Percentiles rank a stretch among this genome's conserved stretches.
Evolutionary conservation across 129 eudicot species (phyloP).

Genomic region (Oenanthe sinensis): DNA sequence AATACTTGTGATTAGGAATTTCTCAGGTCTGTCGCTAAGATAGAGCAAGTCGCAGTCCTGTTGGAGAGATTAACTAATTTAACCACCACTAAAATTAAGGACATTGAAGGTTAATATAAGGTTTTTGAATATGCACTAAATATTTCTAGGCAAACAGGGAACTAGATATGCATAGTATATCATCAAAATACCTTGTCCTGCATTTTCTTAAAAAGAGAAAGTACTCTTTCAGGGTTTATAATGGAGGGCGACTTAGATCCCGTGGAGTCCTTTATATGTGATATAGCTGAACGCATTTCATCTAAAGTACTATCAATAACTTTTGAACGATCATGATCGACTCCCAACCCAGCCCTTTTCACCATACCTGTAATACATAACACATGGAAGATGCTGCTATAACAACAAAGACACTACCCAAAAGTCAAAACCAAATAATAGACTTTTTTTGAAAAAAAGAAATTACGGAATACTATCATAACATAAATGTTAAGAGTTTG

Average conservation of each 20-base stretch:
- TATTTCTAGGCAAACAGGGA: background rate
- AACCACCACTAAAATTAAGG: background rate
- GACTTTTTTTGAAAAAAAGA: background rate
- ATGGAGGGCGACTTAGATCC: constrained; percentile 20
- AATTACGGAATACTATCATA: background rate
- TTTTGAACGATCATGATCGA: constrained; percentile 57
- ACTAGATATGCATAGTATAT: background rate
- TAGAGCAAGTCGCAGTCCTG: constrained; percentile 97
- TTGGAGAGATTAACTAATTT: constrained; percentile 10
- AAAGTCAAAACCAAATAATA: background rate
- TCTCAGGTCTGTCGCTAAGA: constrained; percentile 84
- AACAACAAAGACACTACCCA: background rate
- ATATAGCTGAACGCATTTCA: constrained; percentile 38
- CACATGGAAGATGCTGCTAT: background rate
- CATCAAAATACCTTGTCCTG: constrained; percentile 49
- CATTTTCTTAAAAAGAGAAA: constrained; percentile 67
- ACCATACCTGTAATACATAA: constrained; percentile 49
- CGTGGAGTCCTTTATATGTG: constrained; percentile 46
- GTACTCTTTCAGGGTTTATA: constrained; percentile 57
- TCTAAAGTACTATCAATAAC: constrained; percentile 35
- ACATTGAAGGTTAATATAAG: background rate
- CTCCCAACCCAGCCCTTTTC: constrained; percentile 57
- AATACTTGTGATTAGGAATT: constrained; percentile 62
- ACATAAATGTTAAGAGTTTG: background rate
- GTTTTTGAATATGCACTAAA: background rate